Evolutionary conservation across 2,329 filamentous ascomycete species (phyloP).

Genomic region (Penicillium vulpinum): DNA sequence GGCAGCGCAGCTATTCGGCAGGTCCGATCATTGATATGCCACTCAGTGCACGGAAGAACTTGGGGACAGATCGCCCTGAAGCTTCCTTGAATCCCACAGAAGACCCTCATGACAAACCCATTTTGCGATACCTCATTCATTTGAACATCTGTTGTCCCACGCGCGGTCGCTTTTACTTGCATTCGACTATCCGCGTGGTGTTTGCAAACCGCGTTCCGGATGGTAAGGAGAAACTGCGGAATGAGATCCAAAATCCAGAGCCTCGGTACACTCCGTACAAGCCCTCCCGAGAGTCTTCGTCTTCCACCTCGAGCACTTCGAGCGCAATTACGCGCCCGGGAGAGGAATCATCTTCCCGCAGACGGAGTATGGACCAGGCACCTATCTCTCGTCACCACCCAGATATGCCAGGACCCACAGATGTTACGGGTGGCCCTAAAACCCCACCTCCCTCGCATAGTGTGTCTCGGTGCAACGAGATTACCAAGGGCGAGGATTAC

Average conservation of each 20-base stretch:
- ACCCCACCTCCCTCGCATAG: slow-evolving; percentile 27
- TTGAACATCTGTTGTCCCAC: slow-evolving; percentile 87
- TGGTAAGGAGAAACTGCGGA: slow-evolving; percentile 86
- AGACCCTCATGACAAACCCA: slow-evolving; percentile 57
- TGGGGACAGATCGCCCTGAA: slow-evolving; percentile 56
- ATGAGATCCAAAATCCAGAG: slow-evolving; percentile 86
- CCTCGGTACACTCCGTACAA: slow-evolving; percentile 86
- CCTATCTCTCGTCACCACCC: slow-evolving; percentile 10
- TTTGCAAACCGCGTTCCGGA: slow-evolving; percentile 97
- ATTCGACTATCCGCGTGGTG: slow-evolving; percentile 89
- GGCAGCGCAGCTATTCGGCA: slow-evolving; percentile 88
- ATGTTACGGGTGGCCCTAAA: slow-evolving; percentile 23
- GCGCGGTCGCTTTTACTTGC: slow-evolving; percentile 81
- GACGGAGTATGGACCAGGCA: slow-evolving; percentile 56
- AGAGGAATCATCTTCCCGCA: slow-evolving; percentile 61
- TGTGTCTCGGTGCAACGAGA: slow-evolving; percentile 61
- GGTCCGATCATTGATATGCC: slow-evolving; percentile 79
- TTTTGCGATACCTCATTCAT: slow-evolving; percentile 86
- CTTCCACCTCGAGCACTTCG: slow-evolving; percentile 25
- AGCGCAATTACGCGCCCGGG: slow-evolving; percentile 53
- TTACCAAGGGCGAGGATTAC: slow-evolving; percentile 64
- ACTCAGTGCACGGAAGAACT: slow-evolving; percentile 42
- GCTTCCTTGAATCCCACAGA: slow-evolving; percentile 51
- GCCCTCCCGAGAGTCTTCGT: slow-evolving; percentile 52
- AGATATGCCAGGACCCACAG: slow-evolving; percentile 8